Evolutionary conservation across 2,329 filamentous ascomycete species (phyloP), one percentile per base, ranked within the genome.

Genomic region (Berkeleyomyces rouxiae): DNA sequence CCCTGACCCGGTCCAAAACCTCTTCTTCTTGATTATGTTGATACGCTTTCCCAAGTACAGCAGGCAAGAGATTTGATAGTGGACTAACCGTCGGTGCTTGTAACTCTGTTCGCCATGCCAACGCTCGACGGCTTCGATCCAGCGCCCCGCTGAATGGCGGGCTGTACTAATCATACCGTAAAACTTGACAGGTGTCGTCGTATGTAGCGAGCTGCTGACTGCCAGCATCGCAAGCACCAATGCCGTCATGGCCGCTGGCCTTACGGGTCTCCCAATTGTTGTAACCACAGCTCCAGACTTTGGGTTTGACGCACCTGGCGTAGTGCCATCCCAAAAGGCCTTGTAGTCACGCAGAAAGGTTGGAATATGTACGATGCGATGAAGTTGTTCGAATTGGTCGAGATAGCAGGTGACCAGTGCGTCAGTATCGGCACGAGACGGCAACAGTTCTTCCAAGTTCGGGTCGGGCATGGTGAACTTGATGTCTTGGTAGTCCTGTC

Each of bases 21-120:
- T 75, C 75, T 84, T 84, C 76, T 84, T 84, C 74, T 83, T 82
- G 66, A 84, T 78, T 1, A 78, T 80, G 70, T 84, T 84, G 66
- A 83, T 78, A 39, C 79, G 75, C 74, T 83, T 84, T 51, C 79
- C 80, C 1, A 84, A 75, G 66, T 82, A 83, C n/a, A 81, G 68
- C 40, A 84, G 72, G 67, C 81, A 83, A 10, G 77, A 75, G 13
- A 84, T 77, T 69, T 84, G 81, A 68, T 82, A 83, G 69, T 84
- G 80, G 11, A 84, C 78, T 33, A 84, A 75, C 53, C 77, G 76
- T 57, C 81, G 78, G 66, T 83, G 80, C 71, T 84, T 84, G 69
- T 83, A 78, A 69, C 81, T 83, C 71, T 84, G 81, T 43, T 72
- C 73, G 36, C 72, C 70, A 42, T 77, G 74, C 81, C 81, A 84